phyloP scores from a whole-genome alignment of 257 asterid genomes.

The Solanum neorickii region DNA sequence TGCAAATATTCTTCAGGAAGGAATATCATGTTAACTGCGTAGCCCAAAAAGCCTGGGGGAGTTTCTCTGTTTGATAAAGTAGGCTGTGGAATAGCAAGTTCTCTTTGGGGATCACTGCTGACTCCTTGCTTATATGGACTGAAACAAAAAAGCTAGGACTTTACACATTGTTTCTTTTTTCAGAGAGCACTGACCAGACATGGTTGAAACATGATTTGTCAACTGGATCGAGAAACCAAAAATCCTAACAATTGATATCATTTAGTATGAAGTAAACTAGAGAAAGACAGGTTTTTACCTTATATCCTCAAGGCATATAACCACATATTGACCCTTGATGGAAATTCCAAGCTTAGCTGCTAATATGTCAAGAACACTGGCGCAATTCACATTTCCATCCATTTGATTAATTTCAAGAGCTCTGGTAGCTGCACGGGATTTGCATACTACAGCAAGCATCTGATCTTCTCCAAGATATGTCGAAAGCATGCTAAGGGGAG shows the following conservation, averaged over 20 bases:
- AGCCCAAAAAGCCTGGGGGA: conserved; percentile 46
- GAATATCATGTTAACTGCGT: conserved; percentile 41
- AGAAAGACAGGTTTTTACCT: conserved; percentile 21
- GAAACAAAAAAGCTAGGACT: background rate
- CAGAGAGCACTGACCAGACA: background rate
- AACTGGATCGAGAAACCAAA: background rate
- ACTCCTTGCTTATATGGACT: conserved; percentile 20
- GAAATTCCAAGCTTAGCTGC: conserved; percentile 22
- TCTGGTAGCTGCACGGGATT: conserved; percentile 21
- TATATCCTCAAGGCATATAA: conserved; percentile 38
- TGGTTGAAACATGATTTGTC: background rate
- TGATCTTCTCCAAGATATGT: conserved; percentile 49
- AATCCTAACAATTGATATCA: background rate
- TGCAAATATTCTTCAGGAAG: conserved; percentile 9
- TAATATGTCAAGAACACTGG: conserved; percentile 8
- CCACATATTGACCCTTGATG: conserved; percentile 14
- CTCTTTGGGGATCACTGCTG: conserved; percentile 11
- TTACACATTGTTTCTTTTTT: background rate
- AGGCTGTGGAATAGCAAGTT: conserved; percentile 26
- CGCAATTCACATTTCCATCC: background rate
- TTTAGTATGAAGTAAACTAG: background rate
- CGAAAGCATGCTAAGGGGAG: conserved; percentile 35
- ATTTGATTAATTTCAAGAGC: conserved; percentile 13
- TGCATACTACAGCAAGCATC: conserved; percentile 64
- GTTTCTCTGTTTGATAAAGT: conserved; percentile 22